Percentiles rank a stretch among this genome's conserved stretches.
phyloP scores from a whole-genome alignment of 257 asterid species.

The Solanum stenotomum region DNA sequence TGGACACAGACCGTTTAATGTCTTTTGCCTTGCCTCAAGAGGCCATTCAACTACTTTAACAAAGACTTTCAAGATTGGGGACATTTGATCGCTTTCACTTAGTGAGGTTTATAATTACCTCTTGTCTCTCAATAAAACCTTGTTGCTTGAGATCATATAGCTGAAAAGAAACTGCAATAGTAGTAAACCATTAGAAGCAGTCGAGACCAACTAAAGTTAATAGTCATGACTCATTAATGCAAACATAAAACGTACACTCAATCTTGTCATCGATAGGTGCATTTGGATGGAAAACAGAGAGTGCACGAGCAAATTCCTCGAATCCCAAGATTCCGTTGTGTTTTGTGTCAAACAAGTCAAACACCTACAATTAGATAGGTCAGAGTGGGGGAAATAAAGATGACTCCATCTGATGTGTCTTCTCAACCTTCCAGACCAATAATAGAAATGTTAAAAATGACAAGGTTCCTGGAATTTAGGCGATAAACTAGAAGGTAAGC shows the following conservation, averaged over 20 bases:
- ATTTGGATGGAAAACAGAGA: slow-evolving; percentile 96
- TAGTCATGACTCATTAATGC: background rate
- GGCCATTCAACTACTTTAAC: background rate
- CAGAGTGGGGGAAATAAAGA: slow-evolving; percentile 7
- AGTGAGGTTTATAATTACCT: slow-evolving; percentile 36
- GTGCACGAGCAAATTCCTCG: slow-evolving; percentile 97
- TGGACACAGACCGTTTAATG: background rate
- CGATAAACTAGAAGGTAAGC: background rate
- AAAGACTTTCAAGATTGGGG: background rate
- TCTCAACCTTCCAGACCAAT: slow-evolving; percentile 1
- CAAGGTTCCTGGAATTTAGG: background rate
- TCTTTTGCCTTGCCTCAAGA: background rate
- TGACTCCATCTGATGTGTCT: background rate
- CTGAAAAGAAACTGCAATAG: slow-evolving; percentile 88
- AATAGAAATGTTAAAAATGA: background rate
- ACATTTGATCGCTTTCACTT: background rate
- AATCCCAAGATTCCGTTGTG: slow-evolving; percentile 97
- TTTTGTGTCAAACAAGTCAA: slow-evolving; percentile 91
- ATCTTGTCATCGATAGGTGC: slow-evolving; percentile 97
- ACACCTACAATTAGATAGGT: slow-evolving; percentile 45
- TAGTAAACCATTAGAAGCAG: background rate
- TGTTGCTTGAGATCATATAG: slow-evolving; percentile 98
- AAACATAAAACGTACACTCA: slow-evolving; percentile 44
- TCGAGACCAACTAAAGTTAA: background rate
- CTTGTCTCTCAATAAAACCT: slow-evolving; percentile 98